These are phyloP conservation scores for Macrocybe gigantea DNA, from an alignment of 768 basidiomycete genomes.

Conservation along the genomic window DNA sequence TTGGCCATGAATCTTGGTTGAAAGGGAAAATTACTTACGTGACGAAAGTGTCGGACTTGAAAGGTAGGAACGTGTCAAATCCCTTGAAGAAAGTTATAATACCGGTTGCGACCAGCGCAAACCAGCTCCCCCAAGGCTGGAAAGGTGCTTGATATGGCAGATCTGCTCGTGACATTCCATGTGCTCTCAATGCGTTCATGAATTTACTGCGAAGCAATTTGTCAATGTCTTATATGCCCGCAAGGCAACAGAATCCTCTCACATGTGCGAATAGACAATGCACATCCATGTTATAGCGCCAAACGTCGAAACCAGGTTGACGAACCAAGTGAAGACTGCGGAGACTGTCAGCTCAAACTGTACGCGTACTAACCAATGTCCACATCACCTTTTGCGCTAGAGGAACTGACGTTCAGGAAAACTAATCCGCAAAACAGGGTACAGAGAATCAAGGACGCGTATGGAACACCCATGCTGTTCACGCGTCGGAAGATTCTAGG, in stretches of 20 bases:
- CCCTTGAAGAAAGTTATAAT: constrained; percentile 58
- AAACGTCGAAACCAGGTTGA: constrained; percentile 41
- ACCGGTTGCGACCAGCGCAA: constrained; percentile 45
- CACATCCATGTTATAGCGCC: constrained; percentile 45
- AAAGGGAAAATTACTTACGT: constrained; percentile 34
- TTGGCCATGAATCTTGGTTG: not conserved
- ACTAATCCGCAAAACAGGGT: constrained; percentile 50
- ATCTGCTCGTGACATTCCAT: constrained; percentile 34
- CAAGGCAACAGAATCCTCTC: constrained; percentile 12
- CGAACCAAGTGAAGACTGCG: constrained; percentile 46
- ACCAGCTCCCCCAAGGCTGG: constrained; percentile 56
- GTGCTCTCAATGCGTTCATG: constrained; percentile 37
- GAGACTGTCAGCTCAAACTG: constrained; percentile 20
- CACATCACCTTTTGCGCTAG: constrained; percentile 41
- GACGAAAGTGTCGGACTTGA: constrained; percentile 51
- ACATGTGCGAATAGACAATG: constrained; percentile 60
- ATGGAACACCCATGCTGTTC: constrained; percentile 41
- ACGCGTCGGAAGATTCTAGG: constrained; percentile 38
- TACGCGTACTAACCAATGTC: not conserved
- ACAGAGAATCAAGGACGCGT: constrained; percentile 48
- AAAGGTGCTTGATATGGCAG: constrained; percentile 55
- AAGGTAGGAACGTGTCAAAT: constrained; percentile 45
- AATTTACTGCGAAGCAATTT: constrained; percentile 25
- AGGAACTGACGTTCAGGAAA: constrained; percentile 49
- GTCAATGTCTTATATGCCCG: not conserved